Conservation (phyloP, 345 rosid species). For the Eucalyptus marginata region DNA sequence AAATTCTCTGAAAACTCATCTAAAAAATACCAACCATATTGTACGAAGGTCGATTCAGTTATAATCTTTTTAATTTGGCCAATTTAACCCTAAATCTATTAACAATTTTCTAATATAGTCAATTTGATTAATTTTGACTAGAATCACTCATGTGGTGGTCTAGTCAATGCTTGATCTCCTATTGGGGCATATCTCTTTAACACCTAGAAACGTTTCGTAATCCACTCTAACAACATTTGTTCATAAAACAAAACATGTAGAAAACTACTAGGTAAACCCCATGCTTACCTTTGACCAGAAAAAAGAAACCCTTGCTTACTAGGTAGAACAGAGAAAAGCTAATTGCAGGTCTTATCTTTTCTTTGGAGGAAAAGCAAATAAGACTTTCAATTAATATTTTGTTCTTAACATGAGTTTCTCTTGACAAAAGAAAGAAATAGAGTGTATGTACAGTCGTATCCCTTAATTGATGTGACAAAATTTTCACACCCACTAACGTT, state of each 20-base stretch:
- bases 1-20: background rate
- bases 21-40: background rate
- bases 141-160: background rate
- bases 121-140: background rate
- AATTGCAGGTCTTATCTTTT: background rate
- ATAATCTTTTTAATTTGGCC: background rate
- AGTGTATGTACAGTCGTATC: background rate
- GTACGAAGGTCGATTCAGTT: accelerated
- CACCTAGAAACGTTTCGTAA: background rate
- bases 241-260: background rate
- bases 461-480: background rate
- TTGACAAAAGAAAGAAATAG: background rate
- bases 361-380: background rate
- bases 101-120: background rate
- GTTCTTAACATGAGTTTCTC: background rate
- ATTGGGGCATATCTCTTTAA: background rate
- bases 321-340: background rate
- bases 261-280: background rate
- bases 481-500: background rate
- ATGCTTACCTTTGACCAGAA: background rate
- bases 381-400: background rate
- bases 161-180: accelerated
- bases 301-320: background rate
- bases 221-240: background rate
- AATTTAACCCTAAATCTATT: background rate